These are phyloP conservation scores for Favolaschia claudopus DNA, from an alignment of 768 basidiomycete species.

Conservation along the genomic window DNA sequence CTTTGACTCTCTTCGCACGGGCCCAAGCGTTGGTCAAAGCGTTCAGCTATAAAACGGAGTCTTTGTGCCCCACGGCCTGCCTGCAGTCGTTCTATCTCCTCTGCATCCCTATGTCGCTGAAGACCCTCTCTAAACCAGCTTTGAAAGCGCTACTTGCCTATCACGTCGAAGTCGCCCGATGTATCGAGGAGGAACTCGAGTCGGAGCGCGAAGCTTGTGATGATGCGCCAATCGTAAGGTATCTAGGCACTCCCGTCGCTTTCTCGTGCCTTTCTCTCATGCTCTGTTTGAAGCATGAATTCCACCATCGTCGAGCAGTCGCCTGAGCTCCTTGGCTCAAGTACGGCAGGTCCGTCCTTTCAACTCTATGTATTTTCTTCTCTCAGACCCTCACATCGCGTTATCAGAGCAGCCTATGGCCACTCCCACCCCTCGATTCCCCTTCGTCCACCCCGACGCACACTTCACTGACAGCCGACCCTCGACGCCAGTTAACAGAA, in stretches of 20 bases:
- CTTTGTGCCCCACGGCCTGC: too few relatives aligned
- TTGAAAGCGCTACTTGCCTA: slow-evolving; percentile 6
- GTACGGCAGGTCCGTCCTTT: too few relatives aligned
- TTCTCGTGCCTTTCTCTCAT: background rate
- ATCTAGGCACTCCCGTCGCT: background rate
- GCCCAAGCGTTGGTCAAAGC: too few relatives aligned
- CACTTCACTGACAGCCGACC: slow-evolving; percentile 2
- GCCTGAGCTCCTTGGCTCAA: too few relatives aligned
- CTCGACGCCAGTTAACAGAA: background rate
- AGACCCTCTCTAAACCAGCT: slow-evolving; percentile 2
- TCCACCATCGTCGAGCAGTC: background rate
- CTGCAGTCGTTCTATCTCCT: background rate
- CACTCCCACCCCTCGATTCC: background rate
- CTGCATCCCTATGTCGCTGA: background rate
- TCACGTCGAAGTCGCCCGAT: slow-evolving; percentile 7
- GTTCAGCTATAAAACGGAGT: background rate
- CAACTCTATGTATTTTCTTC: background rate
- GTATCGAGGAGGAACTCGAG: slow-evolving; percentile 2
- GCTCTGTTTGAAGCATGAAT: background rate
- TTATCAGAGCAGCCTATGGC: background rate
- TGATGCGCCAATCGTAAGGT: too few relatives aligned
- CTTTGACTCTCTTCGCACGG: too few relatives aligned
- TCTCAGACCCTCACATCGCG: background rate
- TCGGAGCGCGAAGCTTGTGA: too few relatives aligned
- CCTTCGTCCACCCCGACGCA: background rate